phyloP scores from a whole-genome alignment of 768 basidiomycete species.

The Naganishia randhawae region DNA sequence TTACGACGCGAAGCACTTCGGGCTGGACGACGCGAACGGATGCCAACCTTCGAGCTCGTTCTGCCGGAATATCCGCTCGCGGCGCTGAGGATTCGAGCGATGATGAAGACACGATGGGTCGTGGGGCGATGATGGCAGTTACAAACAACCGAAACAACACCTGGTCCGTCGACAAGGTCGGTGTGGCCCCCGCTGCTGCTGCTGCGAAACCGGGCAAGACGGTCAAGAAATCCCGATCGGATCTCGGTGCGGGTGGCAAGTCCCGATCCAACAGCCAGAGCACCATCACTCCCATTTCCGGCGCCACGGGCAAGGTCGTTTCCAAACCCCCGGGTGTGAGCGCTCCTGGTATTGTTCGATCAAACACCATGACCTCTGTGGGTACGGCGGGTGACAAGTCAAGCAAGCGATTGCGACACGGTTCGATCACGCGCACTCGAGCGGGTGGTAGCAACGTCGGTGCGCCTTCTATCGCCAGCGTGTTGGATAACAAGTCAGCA shows the following conservation, averaged over 20 bases:
- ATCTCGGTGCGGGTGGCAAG: constrained; percentile 35
- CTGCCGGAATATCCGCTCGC: constrained; percentile 22
- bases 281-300: constrained; percentile 39
- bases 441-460: constrained; percentile 16
- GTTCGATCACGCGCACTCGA: constrained; percentile 27
- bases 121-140: constrained; percentile 42
- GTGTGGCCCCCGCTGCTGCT: constrained; percentile 21
- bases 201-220: constrained; percentile 10
- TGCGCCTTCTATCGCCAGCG: constrained; percentile 19
- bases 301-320: constrained; percentile 24
- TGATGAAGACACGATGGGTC: constrained; percentile 41
- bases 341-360: constrained; percentile 27
- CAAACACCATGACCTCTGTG: constrained; percentile 37
- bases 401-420: constrained; percentile 25
- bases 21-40: constrained; percentile 48
- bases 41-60: constrained; percentile 37
- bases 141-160: constrained; percentile 43
- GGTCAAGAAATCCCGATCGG: constrained; percentile 31
- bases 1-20: constrained; percentile 30
- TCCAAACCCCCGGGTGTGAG: constrained; percentile 27
- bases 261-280: constrained; percentile 36
- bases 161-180: constrained; percentile 44
- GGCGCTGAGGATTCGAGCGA: constrained; percentile 28
- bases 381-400: constrained; percentile 22
- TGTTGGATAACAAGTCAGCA: constrained; percentile 12